A percentile compares a stretch with the other conserved stretches of the same genome.
Evolutionary conservation across 306 rosid genomes (phyloP).

Genomic region (Rosa persica): DNA sequence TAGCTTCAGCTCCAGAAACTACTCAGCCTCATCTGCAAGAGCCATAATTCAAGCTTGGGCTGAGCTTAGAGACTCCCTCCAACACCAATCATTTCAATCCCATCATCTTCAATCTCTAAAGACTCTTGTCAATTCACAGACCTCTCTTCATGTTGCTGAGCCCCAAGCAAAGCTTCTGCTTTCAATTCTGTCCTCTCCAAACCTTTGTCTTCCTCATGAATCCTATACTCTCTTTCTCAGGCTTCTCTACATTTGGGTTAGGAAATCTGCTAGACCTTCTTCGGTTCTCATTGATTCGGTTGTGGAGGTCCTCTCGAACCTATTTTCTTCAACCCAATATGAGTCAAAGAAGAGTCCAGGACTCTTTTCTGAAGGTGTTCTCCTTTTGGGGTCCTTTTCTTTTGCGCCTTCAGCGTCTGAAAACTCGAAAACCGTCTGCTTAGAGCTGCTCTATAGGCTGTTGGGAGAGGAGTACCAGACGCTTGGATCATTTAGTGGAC

Average conservation of each 20-base stretch:
- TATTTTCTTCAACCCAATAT: conserved; percentile 37
- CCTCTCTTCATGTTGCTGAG: conserved; percentile 76
- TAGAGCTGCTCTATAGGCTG: conserved; percentile 48
- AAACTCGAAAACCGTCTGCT: conserved; percentile 46
- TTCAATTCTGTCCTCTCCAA: conserved; percentile 53
- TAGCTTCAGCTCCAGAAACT: conserved; percentile 27
- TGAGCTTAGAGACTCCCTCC: conserved; percentile 60
- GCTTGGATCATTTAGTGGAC: conserved; percentile 37
- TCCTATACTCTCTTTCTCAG: conserved; percentile 53
- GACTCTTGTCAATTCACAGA: conserved; percentile 59
- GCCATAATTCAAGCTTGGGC: conserved; percentile 82
- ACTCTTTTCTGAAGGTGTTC: conserved; percentile 50
- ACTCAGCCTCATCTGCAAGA: conserved; percentile 57
- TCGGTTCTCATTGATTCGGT: conserved; percentile 46
- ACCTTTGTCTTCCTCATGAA: conserved; percentile 44
- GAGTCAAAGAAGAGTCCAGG: conserved; percentile 32
- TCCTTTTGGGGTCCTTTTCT: conserved; percentile 68
- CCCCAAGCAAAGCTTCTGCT: conserved; percentile 78
- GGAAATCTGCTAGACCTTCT: conserved; percentile 68
- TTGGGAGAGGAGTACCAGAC: conserved; percentile 39
- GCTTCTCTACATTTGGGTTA: conserved; percentile 73
- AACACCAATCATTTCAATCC: conserved; percentile 38
- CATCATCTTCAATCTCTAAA: conserved; percentile 61
- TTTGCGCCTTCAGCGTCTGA: conserved; percentile 48
- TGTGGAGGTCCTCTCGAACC: conserved; percentile 35